Conservation (phyloP, 176 grass and related monocot species). For the Ananas comosus region DNA sequence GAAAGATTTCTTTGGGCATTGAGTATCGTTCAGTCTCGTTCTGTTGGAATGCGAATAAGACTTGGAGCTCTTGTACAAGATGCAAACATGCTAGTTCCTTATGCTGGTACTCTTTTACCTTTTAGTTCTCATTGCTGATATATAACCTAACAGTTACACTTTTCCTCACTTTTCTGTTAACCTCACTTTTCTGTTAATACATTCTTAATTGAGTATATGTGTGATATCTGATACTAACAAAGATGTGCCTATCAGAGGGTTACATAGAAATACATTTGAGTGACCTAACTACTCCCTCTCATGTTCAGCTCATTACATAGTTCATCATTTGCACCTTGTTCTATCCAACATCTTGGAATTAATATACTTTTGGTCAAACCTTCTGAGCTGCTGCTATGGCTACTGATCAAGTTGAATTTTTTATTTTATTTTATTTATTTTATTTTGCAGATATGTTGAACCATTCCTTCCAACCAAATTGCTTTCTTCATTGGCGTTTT, state of each 20-base stretch:
- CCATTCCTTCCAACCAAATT: constrained; percentile 89
- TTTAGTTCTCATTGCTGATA: constrained; percentile 5
- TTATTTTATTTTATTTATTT: no score
- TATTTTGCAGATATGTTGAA: constrained; percentile 88
- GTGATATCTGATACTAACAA: not conserved
- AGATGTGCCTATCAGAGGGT: no score
- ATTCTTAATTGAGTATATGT: not conserved
- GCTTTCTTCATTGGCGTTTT: constrained; percentile 93
- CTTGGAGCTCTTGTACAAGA: constrained; percentile 85
- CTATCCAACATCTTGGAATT: not conserved
- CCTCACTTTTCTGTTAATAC: not conserved
- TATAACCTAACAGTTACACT: not conserved
- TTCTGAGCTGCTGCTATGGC: not conserved
- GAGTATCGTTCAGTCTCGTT: constrained; percentile 62
- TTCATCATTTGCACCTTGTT: not conserved
- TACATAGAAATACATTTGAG: not conserved
- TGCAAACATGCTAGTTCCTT: constrained; percentile 71
- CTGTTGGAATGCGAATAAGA: constrained; percentile 65
- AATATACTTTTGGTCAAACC: not conserved
- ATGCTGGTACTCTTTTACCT: constrained; percentile 61
- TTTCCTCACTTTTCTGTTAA: not conserved
- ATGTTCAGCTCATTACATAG: not conserved
- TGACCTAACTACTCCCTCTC: not conserved
- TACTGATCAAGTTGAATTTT: not conserved
- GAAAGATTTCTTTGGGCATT: constrained; percentile 98